phyloP scores from a whole-genome alignment of 1,284 basidiomycete species.

The Cutaneotrichosporon sp. region DNA sequence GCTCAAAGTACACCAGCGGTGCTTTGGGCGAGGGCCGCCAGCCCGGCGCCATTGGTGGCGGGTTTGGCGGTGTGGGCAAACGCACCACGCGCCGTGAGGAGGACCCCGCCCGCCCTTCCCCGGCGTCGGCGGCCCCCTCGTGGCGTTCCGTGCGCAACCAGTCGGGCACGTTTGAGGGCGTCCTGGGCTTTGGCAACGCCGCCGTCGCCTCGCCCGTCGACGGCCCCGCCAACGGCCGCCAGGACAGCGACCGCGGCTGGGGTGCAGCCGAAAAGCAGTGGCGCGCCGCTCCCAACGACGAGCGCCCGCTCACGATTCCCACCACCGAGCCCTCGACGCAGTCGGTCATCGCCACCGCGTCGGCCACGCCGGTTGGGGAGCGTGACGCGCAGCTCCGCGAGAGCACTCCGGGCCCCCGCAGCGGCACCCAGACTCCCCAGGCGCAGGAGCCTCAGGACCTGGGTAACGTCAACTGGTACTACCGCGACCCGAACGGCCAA shows the following conservation, averaged over 20 bases:
- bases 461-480: constrained; percentile 81
- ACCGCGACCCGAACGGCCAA: constrained; percentile 84
- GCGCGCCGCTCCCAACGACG: constrained; percentile 23
- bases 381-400: constrained; percentile 41
- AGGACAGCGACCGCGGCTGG: constrained; percentile 31
- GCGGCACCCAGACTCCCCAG: constrained; percentile 14
- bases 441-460: constrained; percentile 57
- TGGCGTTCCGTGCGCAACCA: constrained; percentile 46
- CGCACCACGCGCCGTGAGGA: constrained; percentile 22
- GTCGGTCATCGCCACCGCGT: constrained; percentile 41
- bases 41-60: constrained; percentile 46
- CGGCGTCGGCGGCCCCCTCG: constrained; percentile 31
- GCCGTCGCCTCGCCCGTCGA: constrained; percentile 9
- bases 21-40: constrained; percentile 29
- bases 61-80: constrained; percentile 47
- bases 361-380: constrained; percentile 44
- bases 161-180: constrained; percentile 52
- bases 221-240: constrained; percentile 29
- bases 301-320: constrained; percentile 6
- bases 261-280: constrained; percentile 51
- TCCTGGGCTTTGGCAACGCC: constrained; percentile 45
- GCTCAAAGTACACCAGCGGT: constrained; percentile 37
- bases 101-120: constrained; percentile 7
- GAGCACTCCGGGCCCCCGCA: constrained; percentile 18
- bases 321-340: constrained; percentile 25